phyloP scores from a whole-genome alignment of 148 eudicot genomes.

The Nepenthes mirabilis region DNA sequence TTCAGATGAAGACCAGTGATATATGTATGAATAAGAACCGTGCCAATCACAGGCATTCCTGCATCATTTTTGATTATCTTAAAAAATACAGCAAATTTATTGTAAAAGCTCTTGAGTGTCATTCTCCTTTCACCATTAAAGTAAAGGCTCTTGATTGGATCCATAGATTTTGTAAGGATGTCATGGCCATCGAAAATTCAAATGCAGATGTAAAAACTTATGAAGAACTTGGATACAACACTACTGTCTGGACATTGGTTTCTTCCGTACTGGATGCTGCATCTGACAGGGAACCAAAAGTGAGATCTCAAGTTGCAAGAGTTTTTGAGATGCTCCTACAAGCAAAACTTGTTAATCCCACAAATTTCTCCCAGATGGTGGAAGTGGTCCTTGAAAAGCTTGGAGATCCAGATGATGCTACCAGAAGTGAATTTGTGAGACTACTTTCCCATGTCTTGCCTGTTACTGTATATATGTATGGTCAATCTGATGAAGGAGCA shows the following conservation, averaged over 20 bases:
- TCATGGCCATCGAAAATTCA: slow-evolving; percentile 27
- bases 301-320: slow-evolving; percentile 56
- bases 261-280: slow-evolving; percentile 59
- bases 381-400: slow-evolving; percentile 71
- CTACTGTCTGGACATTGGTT: slow-evolving; percentile 41
- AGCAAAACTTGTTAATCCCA: slow-evolving; percentile 62
- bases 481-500: slow-evolving; percentile 40
- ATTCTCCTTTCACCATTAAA: slow-evolving; percentile 70
- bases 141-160: slow-evolving; percentile 73
- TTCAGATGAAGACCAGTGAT: slow-evolving; percentile 16
- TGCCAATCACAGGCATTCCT: slow-evolving; percentile 15
- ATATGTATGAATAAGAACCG: slow-evolving; percentile 11
- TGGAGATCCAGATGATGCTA: slow-evolving; percentile 63
- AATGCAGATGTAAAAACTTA: slow-evolving; percentile 23
- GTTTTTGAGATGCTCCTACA: slow-evolving; percentile 56
- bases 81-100: slow-evolving; percentile 49
- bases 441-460: slow-evolving; percentile 69
- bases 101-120: slow-evolving; percentile 41
- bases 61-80: slow-evolving; percentile 30
- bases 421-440: slow-evolving; percentile 44
- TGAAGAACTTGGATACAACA: slow-evolving; percentile 35
- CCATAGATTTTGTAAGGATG: slow-evolving; percentile 41
- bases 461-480: slow-evolving; percentile 45
- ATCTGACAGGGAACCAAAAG: slow-evolving; percentile 79
- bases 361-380: slow-evolving; percentile 39